phyloP scores from a whole-genome alignment of 495 filamentous ascomycete genomes.

The Podospora fimiseda region DNA sequence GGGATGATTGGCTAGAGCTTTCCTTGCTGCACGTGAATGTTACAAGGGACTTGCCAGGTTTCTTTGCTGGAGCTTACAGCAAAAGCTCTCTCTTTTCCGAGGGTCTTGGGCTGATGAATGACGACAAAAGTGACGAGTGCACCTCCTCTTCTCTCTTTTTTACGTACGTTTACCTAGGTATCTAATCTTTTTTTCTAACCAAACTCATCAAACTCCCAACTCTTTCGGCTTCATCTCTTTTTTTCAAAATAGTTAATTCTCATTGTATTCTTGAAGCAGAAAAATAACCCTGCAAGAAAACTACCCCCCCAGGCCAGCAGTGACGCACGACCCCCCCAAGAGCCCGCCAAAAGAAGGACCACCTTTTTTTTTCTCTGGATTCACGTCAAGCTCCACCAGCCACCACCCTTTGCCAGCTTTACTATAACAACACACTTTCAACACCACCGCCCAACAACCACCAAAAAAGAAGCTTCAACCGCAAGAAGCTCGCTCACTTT shows the following conservation, averaged over 20 bases:
- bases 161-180: too few species aligned
- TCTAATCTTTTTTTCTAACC: background rate
- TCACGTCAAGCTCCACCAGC: constrained; percentile 16
- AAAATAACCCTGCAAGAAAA: background rate
- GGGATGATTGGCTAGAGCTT: background rate
- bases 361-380: constrained; percentile 15
- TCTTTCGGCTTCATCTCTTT: background rate
- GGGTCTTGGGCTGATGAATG: too few species aligned
- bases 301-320: too few species aligned
- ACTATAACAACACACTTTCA: constrained; percentile 1
- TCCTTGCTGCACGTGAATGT: constrained; percentile 3
- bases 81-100: too few species aligned
- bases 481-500: background rate
- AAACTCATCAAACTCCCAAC: background rate
- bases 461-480: background rate
- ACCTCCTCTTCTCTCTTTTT: too few species aligned
- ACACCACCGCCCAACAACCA: background rate
- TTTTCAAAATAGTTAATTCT: background rate
- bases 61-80: background rate
- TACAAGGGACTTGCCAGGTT: background rate
- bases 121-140: constrained; percentile 1
- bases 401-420: constrained; percentile 13
- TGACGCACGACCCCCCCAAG: constrained; percentile 28
- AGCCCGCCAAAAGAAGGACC: constrained; percentile 19
- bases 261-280: background rate